Evolutionary conservation across 2,329 filamentous ascomycete genomes (phyloP).

Genomic region (Pseudocercospora vitis): DNA sequence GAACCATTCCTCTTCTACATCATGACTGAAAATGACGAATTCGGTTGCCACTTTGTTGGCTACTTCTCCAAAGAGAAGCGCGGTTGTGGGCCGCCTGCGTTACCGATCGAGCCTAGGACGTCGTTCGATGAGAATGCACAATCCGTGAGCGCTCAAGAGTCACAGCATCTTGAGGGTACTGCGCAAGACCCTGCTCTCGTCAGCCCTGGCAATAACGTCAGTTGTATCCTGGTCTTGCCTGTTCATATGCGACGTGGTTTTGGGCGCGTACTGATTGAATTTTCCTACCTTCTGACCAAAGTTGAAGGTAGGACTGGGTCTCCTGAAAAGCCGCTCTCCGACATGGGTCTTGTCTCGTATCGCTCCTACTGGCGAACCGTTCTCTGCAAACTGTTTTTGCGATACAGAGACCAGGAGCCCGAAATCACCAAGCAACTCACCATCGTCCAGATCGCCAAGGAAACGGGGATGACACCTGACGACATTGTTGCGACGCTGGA

Average conservation of each 20-base stretch:
- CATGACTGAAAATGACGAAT: constrained; percentile 88
- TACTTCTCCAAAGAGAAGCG: constrained; percentile 99
- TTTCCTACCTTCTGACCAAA: constrained; percentile 92
- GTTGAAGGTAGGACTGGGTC: constrained; percentile 93
- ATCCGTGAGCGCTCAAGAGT: constrained; percentile 23
- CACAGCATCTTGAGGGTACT: constrained; percentile 23
- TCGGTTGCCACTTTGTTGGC: constrained; percentile 95
- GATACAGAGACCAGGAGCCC: constrained; percentile 50
- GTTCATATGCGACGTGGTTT: constrained; percentile 98
- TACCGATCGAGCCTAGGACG: constrained; percentile 60
- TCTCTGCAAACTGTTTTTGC: constrained; percentile 78
- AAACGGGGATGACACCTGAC: constrained; percentile 92
- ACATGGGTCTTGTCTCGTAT: constrained; percentile 97
- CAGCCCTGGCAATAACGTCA: constrained; percentile 75
- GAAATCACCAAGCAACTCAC: constrained; percentile 42
- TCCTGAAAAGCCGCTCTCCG: constrained; percentile 93
- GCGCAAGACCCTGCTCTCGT: constrained; percentile 34
- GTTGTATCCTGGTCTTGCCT: constrained; percentile 91
- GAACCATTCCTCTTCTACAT: constrained; percentile 97
- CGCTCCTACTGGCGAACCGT: constrained; percentile 94
- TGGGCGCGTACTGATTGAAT: constrained; percentile 94
- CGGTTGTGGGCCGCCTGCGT: constrained; percentile 52
- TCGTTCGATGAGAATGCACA: constrained; percentile 31
- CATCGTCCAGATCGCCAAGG: constrained; percentile 70
- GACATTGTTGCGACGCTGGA: constrained; percentile 94